These are phyloP conservation scores for Penicillium cinerascens DNA, from an alignment of 495 filamentous ascomycete species.

Conservation along the genomic window DNA sequence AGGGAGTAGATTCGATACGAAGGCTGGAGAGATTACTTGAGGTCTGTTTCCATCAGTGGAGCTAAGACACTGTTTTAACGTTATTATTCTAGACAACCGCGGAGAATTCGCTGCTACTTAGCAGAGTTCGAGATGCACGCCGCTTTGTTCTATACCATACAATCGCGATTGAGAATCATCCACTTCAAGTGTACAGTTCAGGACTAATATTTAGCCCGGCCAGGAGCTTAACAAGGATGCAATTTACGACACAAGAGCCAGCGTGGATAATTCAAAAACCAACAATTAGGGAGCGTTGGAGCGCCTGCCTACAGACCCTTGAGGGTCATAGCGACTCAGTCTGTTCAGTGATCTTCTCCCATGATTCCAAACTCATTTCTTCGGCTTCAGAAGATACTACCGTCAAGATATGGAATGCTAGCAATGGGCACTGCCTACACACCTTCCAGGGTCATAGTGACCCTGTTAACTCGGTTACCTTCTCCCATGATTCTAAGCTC, in stretches of 20 bases:
- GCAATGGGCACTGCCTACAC: too few relatives aligned
- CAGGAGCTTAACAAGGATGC: slow-evolving; percentile 17
- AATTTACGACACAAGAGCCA: slow-evolving; percentile 15
- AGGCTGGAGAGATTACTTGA: slow-evolving; percentile 7
- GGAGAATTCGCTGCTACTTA: not conserved
- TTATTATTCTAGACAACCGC: not conserved
- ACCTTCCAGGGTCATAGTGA: too few relatives aligned
- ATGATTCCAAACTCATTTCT: not conserved
- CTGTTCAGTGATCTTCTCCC: not conserved
- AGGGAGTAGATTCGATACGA: slow-evolving; percentile 15
- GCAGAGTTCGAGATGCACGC: slow-evolving; percentile 26
- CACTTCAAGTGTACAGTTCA: slow-evolving; percentile 30
- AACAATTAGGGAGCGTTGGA: slow-evolving; percentile 11
- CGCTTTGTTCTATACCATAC: slow-evolving; percentile 26
- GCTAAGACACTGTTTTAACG: not conserved
- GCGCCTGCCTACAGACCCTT: slow-evolving; percentile 10
- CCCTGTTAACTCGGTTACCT: too few relatives aligned
- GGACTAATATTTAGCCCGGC: slow-evolving; percentile 29
- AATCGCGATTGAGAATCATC: slow-evolving; percentile 23
- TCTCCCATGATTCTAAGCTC: too few relatives aligned
- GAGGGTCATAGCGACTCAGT: slow-evolving; percentile 1
- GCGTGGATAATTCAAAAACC: slow-evolving; percentile 12
- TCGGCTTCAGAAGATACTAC: not conserved
- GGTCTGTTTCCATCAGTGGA: slow-evolving; percentile 3
- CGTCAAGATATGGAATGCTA: slow-evolving; percentile 5